Base-by-base conservation (phyloP, 768 basidiomycete genomes). In the Obba rivulosa region DNA sequence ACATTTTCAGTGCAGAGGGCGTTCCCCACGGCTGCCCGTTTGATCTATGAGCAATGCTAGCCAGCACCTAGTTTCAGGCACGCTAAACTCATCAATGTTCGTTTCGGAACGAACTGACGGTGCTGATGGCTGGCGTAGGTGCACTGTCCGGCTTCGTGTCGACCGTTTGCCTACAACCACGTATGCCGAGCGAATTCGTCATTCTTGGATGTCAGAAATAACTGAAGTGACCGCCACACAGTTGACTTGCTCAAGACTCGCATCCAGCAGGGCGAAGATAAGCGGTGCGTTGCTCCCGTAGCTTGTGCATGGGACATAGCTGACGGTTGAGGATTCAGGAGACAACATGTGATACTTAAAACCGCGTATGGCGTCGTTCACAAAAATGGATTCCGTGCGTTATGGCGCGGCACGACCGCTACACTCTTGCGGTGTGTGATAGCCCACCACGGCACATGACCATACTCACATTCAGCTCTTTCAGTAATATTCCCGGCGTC, bases 161-260 rank as follows among this genome's bases (percentile, higher is more conserved):
- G 7, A 85, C 85, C 10, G 57, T 88, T 56, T 75, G 75, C 53
- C 76, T 92, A 11, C 89, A 92, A 58, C 89, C 89, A 46, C 80
- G 87, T 89, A 56, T 67, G 80, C 60, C 42, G 10, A 21, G 47
- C 43, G 35, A 43, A 25, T 41, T 25, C 35, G 18, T 23, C 43
- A 50, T 42, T 5, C 48, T 17, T 13, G 1, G 16, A 22, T 34
- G 3, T 45, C n/a, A 31, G 31, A 31, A 31, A 7, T 17, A 13
- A 13, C 4, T 25, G 38, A n/a, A 18, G 20, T 9, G 21, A n/a
- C 36, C 13, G 17, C 3, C 16, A 31, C 16, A 16, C 38, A 91
- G 88, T 95, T 55, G 93, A 96, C 69, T 71, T 95, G 20, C 66
- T 96, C 56, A 96, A 96, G 69, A 95, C 93, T n/a, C 78, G 92